These are phyloP conservation scores for Trichoderma virens DNA, from an alignment of 495 filamentous ascomycete genomes.

Conservation along the genomic window DNA sequence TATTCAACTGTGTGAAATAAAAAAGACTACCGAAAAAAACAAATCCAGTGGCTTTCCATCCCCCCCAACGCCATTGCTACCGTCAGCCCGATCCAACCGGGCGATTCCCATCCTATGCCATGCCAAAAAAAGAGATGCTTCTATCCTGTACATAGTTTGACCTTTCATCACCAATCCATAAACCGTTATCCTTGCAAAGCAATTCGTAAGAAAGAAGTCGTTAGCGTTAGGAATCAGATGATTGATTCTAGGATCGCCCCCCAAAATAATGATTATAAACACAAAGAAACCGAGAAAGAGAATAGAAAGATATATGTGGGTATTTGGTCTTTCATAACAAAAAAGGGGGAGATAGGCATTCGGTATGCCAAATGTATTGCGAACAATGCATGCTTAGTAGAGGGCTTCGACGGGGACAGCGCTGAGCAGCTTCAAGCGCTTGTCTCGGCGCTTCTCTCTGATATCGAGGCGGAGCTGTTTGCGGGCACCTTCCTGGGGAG, in stretches of 20 bases:
- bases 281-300: not conserved
- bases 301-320: not conserved
- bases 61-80: not conserved
- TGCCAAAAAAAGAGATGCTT: constrained; percentile 6
- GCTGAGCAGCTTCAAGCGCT: constrained; percentile 18
- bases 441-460: constrained; percentile 30
- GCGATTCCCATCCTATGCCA: constrained; percentile 1
- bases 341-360: too few species aligned
- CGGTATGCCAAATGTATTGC: too few species aligned
- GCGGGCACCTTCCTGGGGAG: constrained; percentile 29
- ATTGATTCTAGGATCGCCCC: not conserved
- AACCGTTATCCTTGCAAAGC: not conserved
- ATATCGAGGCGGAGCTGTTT: constrained; percentile 29
- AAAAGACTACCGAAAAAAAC: not conserved
- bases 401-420: not conserved
- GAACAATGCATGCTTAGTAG: not conserved
- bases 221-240: not conserved
- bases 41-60: not conserved
- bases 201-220: not conserved
- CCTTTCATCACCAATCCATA: not conserved
- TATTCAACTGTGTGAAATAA: too few species aligned
- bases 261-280: not conserved
- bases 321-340: too few species aligned
- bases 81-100: not conserved
- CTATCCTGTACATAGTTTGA: not conserved